These are phyloP conservation scores for Globisporangium carolinianum DNA, from an alignment of 352 stramenopile genomes.

Conservation along the genomic window DNA sequence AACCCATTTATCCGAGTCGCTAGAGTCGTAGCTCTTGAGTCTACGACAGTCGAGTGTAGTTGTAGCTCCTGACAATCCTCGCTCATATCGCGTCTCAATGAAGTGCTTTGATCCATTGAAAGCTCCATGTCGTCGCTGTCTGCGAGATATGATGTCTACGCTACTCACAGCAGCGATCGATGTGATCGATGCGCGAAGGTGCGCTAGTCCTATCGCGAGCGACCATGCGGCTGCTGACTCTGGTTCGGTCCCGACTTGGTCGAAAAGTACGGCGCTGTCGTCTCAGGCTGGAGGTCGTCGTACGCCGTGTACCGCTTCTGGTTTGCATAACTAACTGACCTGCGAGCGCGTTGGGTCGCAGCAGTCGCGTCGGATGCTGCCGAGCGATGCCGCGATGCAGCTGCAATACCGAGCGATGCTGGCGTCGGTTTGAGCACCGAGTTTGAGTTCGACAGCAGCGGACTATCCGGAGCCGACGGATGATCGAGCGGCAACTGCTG, in stretches of 20 bases:
- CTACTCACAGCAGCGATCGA: no score
- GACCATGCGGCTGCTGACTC: neutral
- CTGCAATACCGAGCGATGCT: neutral
- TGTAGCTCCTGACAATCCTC: no score
- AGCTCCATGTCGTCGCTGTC: no score
- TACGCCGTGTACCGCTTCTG: constrained; percentile 39
- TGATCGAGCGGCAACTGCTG: no score
- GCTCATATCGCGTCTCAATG: no score
- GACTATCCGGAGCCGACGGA: neutral
- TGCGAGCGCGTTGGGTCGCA: no score
- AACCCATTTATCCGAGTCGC: neutral
- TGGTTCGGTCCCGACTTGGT: constrained; percentile 24
- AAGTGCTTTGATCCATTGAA: no score
- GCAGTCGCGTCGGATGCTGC: neutral
- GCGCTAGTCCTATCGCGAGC: no score
- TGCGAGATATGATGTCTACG: no score
- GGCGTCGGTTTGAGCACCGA: constrained; percentile 5
- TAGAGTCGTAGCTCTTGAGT: no score
- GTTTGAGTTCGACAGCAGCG: neutral
- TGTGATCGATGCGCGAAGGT: no score
- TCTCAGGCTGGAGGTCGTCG: constrained; percentile 19
- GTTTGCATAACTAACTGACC: constrained; percentile 8
- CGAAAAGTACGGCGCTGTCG: constrained; percentile 22
- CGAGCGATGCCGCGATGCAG: neutral
- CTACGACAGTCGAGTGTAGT: no score